Conservation (phyloP, 805 yeast genomes). For the Jamesozyma gamospora region DNA sequence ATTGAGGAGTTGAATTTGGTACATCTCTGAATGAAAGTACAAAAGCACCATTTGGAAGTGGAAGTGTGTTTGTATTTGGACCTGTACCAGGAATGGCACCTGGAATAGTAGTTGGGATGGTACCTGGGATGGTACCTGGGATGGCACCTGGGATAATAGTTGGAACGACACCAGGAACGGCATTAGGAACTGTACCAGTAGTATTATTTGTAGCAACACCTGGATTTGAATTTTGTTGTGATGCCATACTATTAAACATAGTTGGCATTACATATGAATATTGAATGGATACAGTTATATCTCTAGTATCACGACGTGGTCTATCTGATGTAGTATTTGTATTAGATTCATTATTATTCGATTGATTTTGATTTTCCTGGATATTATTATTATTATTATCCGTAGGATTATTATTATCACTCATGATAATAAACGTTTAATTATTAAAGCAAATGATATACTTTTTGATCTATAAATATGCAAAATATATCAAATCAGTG, state of each 20-base stretch:
- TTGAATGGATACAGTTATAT: conserved; percentile 25
- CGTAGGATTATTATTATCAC: neutral
- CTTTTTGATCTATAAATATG: no score
- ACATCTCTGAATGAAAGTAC: conserved; percentile 60
- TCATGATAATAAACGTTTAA: neutral
- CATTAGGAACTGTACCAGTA: neutral
- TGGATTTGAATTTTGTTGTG: neutral
- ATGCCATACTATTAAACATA: neutral
- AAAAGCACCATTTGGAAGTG: conserved; percentile 37
- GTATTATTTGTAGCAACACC: neutral
- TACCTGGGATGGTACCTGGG: neutral
- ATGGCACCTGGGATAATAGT: neutral
- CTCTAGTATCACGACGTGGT: conserved; percentile 10
- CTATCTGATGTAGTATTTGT: neutral
- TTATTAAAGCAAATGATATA: no score
- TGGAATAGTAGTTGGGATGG: neutral
- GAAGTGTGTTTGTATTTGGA: no score
- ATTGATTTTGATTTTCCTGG: no score
- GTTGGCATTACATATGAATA: conserved; percentile 18
- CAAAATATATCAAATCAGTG: no score
- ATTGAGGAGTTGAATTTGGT: conserved; percentile 48
- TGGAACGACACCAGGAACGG: neutral
- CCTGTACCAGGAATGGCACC: neutral
- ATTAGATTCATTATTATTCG: neutral
- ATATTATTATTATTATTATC: neutral